These are phyloP conservation scores for Candida patagonica DNA, from an alignment of 805 yeast species.

Conservation along the genomic window DNA sequence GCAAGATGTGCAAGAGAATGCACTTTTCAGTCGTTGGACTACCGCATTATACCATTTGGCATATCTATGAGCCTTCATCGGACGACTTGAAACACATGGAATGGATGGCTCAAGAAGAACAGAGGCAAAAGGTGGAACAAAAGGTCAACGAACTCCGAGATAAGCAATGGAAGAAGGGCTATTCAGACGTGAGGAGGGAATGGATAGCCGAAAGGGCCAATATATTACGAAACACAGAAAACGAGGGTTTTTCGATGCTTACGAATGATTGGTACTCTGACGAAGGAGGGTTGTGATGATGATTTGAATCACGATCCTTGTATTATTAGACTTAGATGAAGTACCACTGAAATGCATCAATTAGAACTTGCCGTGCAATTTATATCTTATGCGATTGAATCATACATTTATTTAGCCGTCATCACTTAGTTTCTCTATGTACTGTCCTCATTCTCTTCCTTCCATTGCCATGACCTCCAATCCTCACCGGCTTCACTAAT, in stretches of 20 bases:
- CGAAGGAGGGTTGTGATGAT: too few relatives aligned
- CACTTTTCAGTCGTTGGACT: slow-evolving; percentile 80
- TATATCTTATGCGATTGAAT: too few relatives aligned
- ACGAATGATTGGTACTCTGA: slow-evolving; percentile 17
- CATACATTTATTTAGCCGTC: too few relatives aligned
- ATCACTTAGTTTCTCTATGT: too few relatives aligned
- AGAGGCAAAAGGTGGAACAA: slow-evolving; percentile 28
- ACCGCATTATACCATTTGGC: slow-evolving; percentile 97
- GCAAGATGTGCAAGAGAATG: slow-evolving; percentile 81
- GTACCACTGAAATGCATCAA: too few relatives aligned
- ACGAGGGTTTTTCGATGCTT: slow-evolving; percentile 18
- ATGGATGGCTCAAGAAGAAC: slow-evolving; percentile 36
- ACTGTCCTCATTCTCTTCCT: slow-evolving; percentile 34
- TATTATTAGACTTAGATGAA: too few relatives aligned
- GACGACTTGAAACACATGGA: slow-evolving; percentile 76
- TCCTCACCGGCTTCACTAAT: slow-evolving; percentile 74
- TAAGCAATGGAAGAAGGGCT: slow-evolving; percentile 60
- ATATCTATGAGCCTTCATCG: slow-evolving; percentile 88
- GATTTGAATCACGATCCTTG: too few relatives aligned
- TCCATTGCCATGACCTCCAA: slow-evolving; percentile 77
- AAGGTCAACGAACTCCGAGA: slow-evolving; percentile 27
- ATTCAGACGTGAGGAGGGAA: slow-evolving; percentile 59
- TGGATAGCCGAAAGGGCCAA: slow-evolving; percentile 68
- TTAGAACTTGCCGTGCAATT: too few relatives aligned
- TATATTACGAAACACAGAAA: slow-evolving; percentile 69